These are phyloP conservation scores for Sanghuangporus weigelae DNA, from an alignment of 1,284 basidiomycete species.

Conservation along the genomic window DNA sequence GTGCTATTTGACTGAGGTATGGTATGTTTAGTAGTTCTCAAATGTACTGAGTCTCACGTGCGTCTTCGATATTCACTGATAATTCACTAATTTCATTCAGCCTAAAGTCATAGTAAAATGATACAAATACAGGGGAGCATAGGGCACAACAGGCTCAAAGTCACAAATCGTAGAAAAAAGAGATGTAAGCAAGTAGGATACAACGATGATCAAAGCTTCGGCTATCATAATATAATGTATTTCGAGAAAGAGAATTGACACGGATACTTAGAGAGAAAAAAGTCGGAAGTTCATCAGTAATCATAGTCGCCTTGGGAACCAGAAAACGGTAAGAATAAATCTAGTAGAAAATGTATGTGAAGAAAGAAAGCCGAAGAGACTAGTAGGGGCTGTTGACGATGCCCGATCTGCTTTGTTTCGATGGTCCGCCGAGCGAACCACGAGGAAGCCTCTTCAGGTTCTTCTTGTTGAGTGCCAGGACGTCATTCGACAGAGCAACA, in stretches of 20 bases:
- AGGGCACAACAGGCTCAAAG: not conserved
- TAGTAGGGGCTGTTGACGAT: slow-evolving; percentile 73
- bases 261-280: no score
- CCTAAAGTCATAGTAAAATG: not conserved
- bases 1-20: no score
- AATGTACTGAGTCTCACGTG: no score
- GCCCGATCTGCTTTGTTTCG: slow-evolving; percentile 44
- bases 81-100: no score
- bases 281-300: not conserved
- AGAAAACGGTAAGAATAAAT: no score
- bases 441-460: slow-evolving; percentile 84
- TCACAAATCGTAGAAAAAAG: not conserved
- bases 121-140: not conserved
- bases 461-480: slow-evolving; percentile 92
- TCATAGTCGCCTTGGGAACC: not conserved
- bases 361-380: slow-evolving; percentile 7
- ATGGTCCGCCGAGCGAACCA: slow-evolving; percentile 60
- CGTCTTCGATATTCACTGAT: no score
- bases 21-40: no score
- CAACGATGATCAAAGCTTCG: not conserved
- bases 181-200: not conserved
- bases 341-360: not conserved
- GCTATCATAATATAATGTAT: not conserved
- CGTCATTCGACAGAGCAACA: slow-evolving; percentile 92
- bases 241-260: no score